Evolutionary conservation across 768 basidiomycete species (phyloP), one percentile per base, ranked within the genome.

Genomic region (Russula brevipes): DNA sequence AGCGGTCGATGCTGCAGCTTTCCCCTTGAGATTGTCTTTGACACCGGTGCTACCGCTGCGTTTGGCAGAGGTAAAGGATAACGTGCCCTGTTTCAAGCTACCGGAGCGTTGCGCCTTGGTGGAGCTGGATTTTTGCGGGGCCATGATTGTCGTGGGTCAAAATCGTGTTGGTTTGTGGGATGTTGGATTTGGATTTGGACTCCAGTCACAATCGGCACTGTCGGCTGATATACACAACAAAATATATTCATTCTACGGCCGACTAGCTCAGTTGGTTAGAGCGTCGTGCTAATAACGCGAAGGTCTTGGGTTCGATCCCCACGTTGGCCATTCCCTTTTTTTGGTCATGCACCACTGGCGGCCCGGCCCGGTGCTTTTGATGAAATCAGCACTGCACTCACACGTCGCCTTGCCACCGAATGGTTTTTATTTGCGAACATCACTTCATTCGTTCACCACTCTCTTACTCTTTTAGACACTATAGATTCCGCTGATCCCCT

Each of bases 251-350:
- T 4, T 1, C 35, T 5, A 68, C 59, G 87, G 87, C 87, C 86
- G 87, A 83, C 85, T 89, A 88, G 88, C 88, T 90, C 88, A 90
- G 88, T 79, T 89, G 88, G 88, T 89, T 89, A 89, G 88, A 89
- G 88, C 87, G 87, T 88, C 83, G 87, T 87, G 84, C 87, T 89
- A 88, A 87, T 86, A 82, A 66, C 65, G 61, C 69, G 69, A 70
- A 70, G 69, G 69, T 70, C 69, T 68, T 68, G 69, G 69, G 69
- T 70, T 70, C 69, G 69, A 70, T 65, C 69, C 69, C 69, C 69
- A 70, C 68, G 61, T 67, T 67, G 69, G 69, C 69, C 69, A 70
- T 57, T 19, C 0, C 31, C 36, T 31, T 61, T 56, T 38, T 41
- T 39, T 46, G 42, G 5, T 8, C 8, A 12, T 4, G 49, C 14